Base-by-base conservation (phyloP, 345 rosid genomes). In the Salix exigua region DNA sequence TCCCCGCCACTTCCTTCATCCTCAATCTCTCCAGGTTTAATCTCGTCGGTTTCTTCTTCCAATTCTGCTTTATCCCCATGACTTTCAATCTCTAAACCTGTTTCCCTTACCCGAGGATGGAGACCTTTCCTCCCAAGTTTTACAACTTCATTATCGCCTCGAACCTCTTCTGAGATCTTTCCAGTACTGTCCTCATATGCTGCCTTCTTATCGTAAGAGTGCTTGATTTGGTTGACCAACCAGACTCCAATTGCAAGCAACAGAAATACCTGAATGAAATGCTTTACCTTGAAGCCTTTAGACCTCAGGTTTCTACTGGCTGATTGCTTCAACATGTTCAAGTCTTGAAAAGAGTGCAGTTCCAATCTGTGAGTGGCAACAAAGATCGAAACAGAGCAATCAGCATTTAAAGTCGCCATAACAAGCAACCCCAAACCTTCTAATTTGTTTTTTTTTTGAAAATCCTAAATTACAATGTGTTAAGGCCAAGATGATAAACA, bases 231-330 rank as follows among this genome's bases (percentile, higher is more conserved):
- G 88, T 88, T 82, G 72, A 91, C 75, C 81, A 89, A 44, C 96
- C 96, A 91, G 40, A 83, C 35, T 82, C 82, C 85, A 72, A 85
- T 42, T 67, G 84, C 90, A 64, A 91, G 79, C 75, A 88, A 81
- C 14, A 85, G 76, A 79, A 74, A 82, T 72, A 88, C 75, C 79
- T 89, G 93, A 77, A 88, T 72, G 67, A 85, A 81, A 64, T 86
- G 89, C 77, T 87, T 91, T 70, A 88, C 88, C 76, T 87, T 91
- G 63, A 89, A 82, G 64, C 93, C 91, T 82, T 80, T 89, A 4
- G 91, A 73, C 77, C 88, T 89, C 75, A 74, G 78, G 77, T 76
- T 86, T 77, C 84, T 88, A 51, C 78, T 83, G 2, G 91, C 64
- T 16, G 82, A 75, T 71, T 79, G 87, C 81, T 82, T 89, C 75